Evolutionary conservation across 2,329 filamentous ascomycete genomes (phyloP), one percentile per base, ranked within the genome.

Genomic region (Ilyonectria robusta): DNA sequence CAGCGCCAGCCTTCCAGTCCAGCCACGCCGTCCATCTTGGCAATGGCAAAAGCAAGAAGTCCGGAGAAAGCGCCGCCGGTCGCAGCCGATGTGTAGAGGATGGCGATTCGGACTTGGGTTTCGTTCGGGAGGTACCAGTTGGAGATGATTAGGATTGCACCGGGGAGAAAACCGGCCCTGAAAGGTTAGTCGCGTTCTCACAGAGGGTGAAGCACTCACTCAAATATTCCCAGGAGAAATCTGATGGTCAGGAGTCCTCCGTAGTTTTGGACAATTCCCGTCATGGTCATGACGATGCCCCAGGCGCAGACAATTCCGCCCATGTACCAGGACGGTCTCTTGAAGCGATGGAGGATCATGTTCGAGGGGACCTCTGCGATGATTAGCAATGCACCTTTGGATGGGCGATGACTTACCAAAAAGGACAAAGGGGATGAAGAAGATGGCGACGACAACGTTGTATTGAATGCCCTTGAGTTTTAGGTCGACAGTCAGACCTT

Each of bases 381-480:
- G 15, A n/a, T 53, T 55, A 37, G 50, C 29, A 19, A n/a, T 1
- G 15, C 4, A 33, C 29, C 19, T n/a, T 7, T 37, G 17, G n/a
- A 42, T 15, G 13, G 11, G 3, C 4, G 11, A n/a, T 31, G 7
- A 7, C 10, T 48, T 48, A 69, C 63, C 62, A 19, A 48, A 72
- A 15, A 72, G 75, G 84, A 93, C 92, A 67, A 90, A 91, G n/a
- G 76, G 75, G 3, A 79, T 73, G 37, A 80, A 75, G 53, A 78
- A 68, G 44, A 79, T 77, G 0, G 78, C 77, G 3, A 78, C 78
- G 2, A 65, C 70, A 21, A 75, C 50, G 29, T 75, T 75, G 63
- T 73, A 93, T 76, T 91, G 84, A 13, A 84, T 83, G 15, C 85
- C 80, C 1, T 84, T 85, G 82, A 92, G 86, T 31, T 85, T 61